phyloP scores from a whole-genome alignment of 768 basidiomycete species.

The Lentinus tigrinus region DNA sequence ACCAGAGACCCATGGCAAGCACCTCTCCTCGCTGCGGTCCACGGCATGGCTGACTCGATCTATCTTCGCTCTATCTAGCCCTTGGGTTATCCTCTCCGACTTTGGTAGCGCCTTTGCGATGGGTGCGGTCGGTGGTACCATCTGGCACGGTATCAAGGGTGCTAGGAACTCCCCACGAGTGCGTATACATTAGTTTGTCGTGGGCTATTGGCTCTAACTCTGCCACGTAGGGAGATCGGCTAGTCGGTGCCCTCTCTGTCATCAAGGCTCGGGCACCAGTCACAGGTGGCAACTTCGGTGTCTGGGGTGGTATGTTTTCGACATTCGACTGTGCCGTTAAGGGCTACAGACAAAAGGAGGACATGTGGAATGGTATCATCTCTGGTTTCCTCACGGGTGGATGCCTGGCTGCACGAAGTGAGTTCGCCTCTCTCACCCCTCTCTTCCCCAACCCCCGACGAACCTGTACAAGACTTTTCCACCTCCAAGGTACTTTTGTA shows the following conservation, averaged over 20 bases:
- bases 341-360: slow-evolving; percentile 94
- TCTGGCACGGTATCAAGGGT: slow-evolving; percentile 99
- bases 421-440: slow-evolving; percentile 34
- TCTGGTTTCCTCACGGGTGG: slow-evolving; percentile 99
- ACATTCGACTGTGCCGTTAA: slow-evolving; percentile 99
- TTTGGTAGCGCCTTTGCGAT: slow-evolving; percentile 97
- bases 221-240: slow-evolving; percentile 76
- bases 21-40: neutral
- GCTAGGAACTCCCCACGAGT: slow-evolving; percentile 95
- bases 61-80: slow-evolving; percentile 46
- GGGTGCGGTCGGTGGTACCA: slow-evolving; percentile 96
- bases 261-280: slow-evolving; percentile 99
- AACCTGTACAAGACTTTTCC: no score
- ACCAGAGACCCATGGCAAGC: slow-evolving; percentile 88
- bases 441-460: no score
- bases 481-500: no score
- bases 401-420: slow-evolving; percentile 90
- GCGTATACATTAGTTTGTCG: slow-evolving; percentile 27
- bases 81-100: slow-evolving; percentile 98
- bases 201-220: neutral
- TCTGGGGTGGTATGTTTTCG: slow-evolving; percentile 98
- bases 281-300: slow-evolving; percentile 94
- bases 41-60: slow-evolving; percentile 1
- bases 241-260: slow-evolving; percentile 90
- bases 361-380: slow-evolving; percentile 98